Percentiles rank a stretch among this genome's conserved stretches.
Evolutionary conservation across 2,329 filamentous ascomycete species (phyloP).

Genomic region (Claviceps paspali): DNA sequence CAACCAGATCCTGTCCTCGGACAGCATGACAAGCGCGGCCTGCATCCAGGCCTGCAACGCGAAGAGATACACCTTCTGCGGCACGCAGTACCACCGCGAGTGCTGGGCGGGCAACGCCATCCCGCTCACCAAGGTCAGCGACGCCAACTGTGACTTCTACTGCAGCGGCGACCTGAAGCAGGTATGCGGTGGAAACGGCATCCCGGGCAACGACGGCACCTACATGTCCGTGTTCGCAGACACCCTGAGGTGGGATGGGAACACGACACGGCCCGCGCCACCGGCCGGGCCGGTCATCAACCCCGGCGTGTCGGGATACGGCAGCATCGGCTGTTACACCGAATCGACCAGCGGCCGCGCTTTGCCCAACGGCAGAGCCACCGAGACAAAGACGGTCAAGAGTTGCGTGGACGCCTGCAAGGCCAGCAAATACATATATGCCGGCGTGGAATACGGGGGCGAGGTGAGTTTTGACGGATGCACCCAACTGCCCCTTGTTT

Average conservation of each 20-base stretch:
- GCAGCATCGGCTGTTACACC: conserved; percentile 23
- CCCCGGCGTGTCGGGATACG: conserved; percentile 20
- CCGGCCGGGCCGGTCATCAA: conserved; percentile 18
- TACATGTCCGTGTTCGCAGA: conserved; percentile 35
- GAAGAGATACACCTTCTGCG: conserved; percentile 26
- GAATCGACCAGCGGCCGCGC: conserved; percentile 19
- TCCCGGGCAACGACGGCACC: conserved; percentile 16
- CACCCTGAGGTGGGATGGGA: conserved; percentile 14
- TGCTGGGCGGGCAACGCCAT: conserved; percentile 39
- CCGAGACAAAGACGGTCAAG: conserved; percentile 17
- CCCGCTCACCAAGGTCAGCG: conserved; percentile 26
- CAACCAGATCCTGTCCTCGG: conserved; percentile 23
- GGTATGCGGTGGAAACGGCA: conserved; percentile 37
- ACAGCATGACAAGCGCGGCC: conserved; percentile 25
- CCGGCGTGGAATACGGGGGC: conserved; percentile 24
- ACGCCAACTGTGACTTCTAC: conserved; percentile 33
- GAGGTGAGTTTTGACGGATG: conserved; percentile 19
- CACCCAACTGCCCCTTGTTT: too few relatives aligned
- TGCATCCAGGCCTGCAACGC: conserved; percentile 29
- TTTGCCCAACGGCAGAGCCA: conserved; percentile 12
- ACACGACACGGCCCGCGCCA: conserved; percentile 11
- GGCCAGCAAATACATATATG: conserved; percentile 13
- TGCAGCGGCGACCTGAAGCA: conserved; percentile 34
- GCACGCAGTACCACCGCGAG: conserved; percentile 33
- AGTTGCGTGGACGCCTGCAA: conserved; percentile 19